Evolutionary conservation across 2,329 filamentous ascomycete species (phyloP).

Genomic region (Didymella pomorum): DNA sequence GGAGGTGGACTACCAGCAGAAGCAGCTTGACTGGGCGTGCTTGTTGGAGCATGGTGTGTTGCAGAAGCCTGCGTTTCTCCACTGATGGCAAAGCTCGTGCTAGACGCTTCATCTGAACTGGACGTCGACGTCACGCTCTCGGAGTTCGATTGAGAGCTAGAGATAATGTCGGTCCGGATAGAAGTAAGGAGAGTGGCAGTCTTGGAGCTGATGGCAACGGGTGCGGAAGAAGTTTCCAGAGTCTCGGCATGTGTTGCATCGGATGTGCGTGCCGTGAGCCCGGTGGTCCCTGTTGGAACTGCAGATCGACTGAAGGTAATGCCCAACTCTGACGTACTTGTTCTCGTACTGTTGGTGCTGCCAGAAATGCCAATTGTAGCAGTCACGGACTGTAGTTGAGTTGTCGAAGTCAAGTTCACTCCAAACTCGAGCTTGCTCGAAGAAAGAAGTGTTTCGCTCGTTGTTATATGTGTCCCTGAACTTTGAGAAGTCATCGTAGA

Average conservation of each 20-base stretch:
- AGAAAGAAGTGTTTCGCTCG: constrained; percentile 6
- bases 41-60: constrained; percentile 20
- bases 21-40: constrained; percentile 22
- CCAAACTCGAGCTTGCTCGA: not conserved
- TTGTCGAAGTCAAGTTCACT: constrained; percentile 3
- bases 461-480: constrained; percentile 4
- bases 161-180: not conserved
- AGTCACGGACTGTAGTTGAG: not conserved
- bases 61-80: not conserved
- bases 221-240: constrained; percentile 3
- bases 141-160: not conserved
- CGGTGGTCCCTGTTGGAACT: constrained; percentile 2
- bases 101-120: not conserved
- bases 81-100: not conserved
- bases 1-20: constrained; percentile 26
- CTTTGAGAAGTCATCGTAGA: not conserved
- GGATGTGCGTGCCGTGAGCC: not conserved
- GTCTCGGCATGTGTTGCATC: constrained; percentile 12
- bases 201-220: constrained; percentile 4
- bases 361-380: not conserved
- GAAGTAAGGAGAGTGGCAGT: not conserved
- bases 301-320: constrained; percentile 14
- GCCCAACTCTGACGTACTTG: not conserved
- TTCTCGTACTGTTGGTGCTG: not conserved
- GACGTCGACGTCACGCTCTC: not conserved